Evolutionary conservation across 1,284 basidiomycete species (phyloP), one percentile per base, ranked within the genome.

Genomic region (Sporisorium reilianum): DNA sequence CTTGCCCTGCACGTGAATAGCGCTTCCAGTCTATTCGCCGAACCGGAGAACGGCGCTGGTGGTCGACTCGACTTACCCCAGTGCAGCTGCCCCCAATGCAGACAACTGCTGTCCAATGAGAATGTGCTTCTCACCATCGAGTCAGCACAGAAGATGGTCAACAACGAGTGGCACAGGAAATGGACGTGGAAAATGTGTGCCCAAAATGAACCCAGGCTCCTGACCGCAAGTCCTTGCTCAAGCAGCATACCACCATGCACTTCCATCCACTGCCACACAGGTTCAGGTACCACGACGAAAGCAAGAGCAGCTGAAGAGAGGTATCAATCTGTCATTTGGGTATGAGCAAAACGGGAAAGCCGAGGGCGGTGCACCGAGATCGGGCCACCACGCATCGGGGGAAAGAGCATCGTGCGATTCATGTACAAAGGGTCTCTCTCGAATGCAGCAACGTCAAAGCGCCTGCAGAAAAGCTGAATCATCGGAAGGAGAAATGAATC

Each of bases 301-400:
- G 20, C 14, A 41, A 3, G 5, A 16, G 23, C 22, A 36, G n/a
- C 26, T 7, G 26, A 46, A 46, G 14, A 30, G 28, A 32, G 46
- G 46, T 48, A 48, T 48, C 46, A 48, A 30, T 30, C 28, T 30
- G 26, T 30, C 11, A 32, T 30, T 48, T 10, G 46, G 46, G 46
- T 48, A 48, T 30, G 46, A 48, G 44, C 26, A 48, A 46, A 6
- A 30, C 8, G 3, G 26, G 28, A 48, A 30, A 30, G 18, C 26
- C 14, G 38, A 41, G 9, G 28, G 16, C 36, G 5, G 38, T n/a
- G 10, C n/a, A 8, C 14, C 18, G 38, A 41, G n/a, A 48, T 30
- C 28, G 46, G 46, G 46, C 26, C 7, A 30, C 1, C 20, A n/a
- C 28, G 18, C n/a, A 30, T 28, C 28, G 46, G 45, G 45, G 26